phyloP scores from a whole-genome alignment of 2,329 filamentous ascomycete genomes.

The Mariannaea sp. region DNA sequence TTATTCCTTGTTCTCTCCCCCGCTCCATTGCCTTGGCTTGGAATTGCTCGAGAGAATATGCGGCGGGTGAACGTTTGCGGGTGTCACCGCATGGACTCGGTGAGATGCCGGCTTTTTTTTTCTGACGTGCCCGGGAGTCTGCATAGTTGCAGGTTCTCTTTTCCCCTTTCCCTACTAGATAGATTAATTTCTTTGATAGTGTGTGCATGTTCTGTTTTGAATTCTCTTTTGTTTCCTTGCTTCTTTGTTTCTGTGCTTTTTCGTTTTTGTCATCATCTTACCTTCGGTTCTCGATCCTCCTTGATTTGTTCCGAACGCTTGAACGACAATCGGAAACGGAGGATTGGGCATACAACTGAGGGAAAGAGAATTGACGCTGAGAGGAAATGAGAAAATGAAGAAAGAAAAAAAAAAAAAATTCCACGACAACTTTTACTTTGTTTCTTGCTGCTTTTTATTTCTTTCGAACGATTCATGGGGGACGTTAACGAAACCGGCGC shows the following conservation, averaged over 20 bases:
- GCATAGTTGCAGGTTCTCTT: neutral
- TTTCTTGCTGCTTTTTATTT: constrained; percentile 17
- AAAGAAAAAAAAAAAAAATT: neutral
- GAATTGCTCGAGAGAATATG: constrained; percentile 1
- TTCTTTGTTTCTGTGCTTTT: neutral
- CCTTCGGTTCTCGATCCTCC: no score
- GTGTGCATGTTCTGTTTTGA: neutral
- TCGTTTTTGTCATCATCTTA: neutral
- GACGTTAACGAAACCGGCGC: neutral
- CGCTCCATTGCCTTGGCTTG: neutral
- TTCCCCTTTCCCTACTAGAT: neutral
- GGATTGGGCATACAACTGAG: no score
- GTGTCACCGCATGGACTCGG: constrained; percentile 6
- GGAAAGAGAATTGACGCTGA: neutral
- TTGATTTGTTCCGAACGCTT: no score
- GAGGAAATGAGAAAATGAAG: neutral
- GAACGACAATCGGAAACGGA: neutral
- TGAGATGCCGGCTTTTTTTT: constrained; percentile 1
- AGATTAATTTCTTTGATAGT: neutral
- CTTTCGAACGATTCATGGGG: neutral
- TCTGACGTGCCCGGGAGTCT: neutral
- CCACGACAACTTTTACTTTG: neutral
- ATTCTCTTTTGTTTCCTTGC: neutral
- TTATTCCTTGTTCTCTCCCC: neutral
- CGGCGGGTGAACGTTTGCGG: constrained; percentile 4